Conservation (phyloP, 2,329 filamentous ascomycete species). For the Colletotrichum truncatum region DNA sequence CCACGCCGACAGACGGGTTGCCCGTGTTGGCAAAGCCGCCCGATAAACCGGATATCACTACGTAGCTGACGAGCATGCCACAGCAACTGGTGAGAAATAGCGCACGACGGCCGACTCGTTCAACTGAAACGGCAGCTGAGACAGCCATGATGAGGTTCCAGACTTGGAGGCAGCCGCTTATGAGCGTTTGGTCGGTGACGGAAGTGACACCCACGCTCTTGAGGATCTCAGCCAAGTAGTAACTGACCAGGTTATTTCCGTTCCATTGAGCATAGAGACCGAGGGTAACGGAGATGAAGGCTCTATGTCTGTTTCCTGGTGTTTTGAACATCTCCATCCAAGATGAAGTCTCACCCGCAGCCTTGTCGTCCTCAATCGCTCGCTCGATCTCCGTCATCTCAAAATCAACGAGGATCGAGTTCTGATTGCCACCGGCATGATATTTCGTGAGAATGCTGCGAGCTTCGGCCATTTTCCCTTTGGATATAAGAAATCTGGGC, state of each 20-base stretch:
- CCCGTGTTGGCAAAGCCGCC: slow-evolving; percentile 43
- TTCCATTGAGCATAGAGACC: slow-evolving; percentile 48
- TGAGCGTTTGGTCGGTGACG: slow-evolving; percentile 37
- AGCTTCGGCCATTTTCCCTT: slow-evolving; percentile 34
- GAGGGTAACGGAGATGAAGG: slow-evolving; percentile 38
- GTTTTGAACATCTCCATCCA: slow-evolving; percentile 53
- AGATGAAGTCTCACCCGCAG: slow-evolving; percentile 13
- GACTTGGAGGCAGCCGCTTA: slow-evolving; percentile 38
- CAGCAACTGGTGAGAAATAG: slow-evolving; percentile 33
- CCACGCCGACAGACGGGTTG: slow-evolving; percentile 42
- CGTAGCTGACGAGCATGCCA: slow-evolving; percentile 43
- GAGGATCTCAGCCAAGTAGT: slow-evolving; percentile 28
- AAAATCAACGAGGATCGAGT: slow-evolving; percentile 46
- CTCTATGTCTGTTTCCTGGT: slow-evolving; percentile 17
- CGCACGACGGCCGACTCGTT: slow-evolving; percentile 37
- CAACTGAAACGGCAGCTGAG: slow-evolving; percentile 37
- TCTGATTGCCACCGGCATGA: slow-evolving; percentile 49
- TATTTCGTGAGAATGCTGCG: slow-evolving; percentile 47
- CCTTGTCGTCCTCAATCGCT: slow-evolving; percentile 13
- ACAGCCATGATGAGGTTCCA: slow-evolving; percentile 41
- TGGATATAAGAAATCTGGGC: slow-evolving; percentile 25
- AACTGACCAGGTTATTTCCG: slow-evolving; percentile 46
- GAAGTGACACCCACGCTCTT: slow-evolving; percentile 40
- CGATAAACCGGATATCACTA: slow-evolving; percentile 49
- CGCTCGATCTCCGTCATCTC: slow-evolving; percentile 11